Percentiles rank a stretch among this genome's conserved stretches.
These are phyloP conservation scores for Kwoniella sp. DNA, from an alignment of 768 basidiomycete genomes.

Conservation along the genomic window DNA sequence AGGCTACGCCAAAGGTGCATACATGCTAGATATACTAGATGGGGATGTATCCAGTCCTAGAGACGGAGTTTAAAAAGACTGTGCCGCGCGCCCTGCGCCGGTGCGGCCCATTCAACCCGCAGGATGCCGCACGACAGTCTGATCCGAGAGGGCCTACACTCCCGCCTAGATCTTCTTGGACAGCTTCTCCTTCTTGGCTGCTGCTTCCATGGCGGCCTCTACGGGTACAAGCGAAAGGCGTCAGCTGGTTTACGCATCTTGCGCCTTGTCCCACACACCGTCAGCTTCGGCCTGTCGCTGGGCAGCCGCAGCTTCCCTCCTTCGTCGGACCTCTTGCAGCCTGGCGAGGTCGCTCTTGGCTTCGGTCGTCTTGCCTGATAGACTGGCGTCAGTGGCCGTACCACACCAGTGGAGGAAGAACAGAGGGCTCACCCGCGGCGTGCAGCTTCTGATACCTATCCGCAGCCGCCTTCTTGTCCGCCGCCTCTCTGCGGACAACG, in stretches of 20 bases:
- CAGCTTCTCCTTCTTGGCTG: slow-evolving; percentile 40
- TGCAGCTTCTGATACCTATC: slow-evolving; percentile 83
- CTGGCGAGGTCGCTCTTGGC: slow-evolving; percentile 84
- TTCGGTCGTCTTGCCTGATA: slow-evolving; percentile 83
- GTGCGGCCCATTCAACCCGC: no score
- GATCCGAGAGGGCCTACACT: background rate
- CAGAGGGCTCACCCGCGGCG: slow-evolving; percentile 41
- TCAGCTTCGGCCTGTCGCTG: slow-evolving; percentile 85
- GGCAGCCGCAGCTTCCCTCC: slow-evolving; percentile 80
- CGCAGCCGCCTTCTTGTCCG: slow-evolving; percentile 85
- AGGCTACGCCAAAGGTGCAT: background rate
- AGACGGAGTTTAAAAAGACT: background rate
- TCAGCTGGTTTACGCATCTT: slow-evolving; percentile 1
- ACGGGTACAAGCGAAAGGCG: background rate
- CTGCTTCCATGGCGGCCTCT: slow-evolving; percentile 43
- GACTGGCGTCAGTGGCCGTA: slow-evolving; percentile 50
- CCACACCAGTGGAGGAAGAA: background rate
- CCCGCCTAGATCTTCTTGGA: slow-evolving; percentile 6
- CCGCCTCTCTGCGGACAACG: slow-evolving; percentile 63
- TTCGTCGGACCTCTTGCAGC: slow-evolving; percentile 72
- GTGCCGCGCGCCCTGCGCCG: no score
- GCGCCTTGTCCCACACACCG: slow-evolving; percentile 54
- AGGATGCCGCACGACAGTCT: background rate
- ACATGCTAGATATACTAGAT: background rate
- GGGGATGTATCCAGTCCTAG: no score